A percentile compares a stretch with the other conserved stretches of the same genome.
Evolutionary conservation across 495 filamentous ascomycete genomes (phyloP).

Genomic region (Bombardia bombarda): DNA sequence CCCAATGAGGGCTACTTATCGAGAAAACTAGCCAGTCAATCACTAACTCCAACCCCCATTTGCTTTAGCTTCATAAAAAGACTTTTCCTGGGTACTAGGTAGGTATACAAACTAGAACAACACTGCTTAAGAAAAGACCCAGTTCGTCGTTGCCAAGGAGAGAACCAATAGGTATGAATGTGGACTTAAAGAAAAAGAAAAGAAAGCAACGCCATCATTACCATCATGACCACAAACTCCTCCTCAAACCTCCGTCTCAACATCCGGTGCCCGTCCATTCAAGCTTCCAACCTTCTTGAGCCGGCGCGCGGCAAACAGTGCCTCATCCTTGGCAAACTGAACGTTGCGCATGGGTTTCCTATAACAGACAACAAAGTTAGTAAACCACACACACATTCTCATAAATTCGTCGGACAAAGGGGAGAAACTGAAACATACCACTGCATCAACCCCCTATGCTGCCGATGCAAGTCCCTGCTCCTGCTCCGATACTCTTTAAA

Average conservation of each 20-base stretch:
- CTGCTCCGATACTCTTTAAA: conserved; percentile 47
- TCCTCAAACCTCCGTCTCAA: conserved; percentile 54
- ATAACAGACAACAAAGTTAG: conserved; percentile 4
- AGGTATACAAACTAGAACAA: too few relatives aligned
- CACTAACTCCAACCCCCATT: too few relatives aligned
- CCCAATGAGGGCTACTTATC: too few relatives aligned
- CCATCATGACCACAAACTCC: too few relatives aligned
- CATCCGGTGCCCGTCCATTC: conserved; percentile 57
- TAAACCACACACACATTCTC: too few relatives aligned
- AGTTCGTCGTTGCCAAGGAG: too few relatives aligned
- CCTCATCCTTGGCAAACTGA: conserved; percentile 65
- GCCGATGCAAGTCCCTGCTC: conserved; percentile 51
- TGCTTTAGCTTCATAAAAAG: too few relatives aligned
- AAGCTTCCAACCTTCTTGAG: conserved; percentile 47
- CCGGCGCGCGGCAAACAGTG: conserved; percentile 51
- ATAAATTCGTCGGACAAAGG: neutral
- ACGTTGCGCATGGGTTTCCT: conserved; percentile 55
- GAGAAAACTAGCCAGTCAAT: too few relatives aligned
- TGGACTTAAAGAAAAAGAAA: neutral
- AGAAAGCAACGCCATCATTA: neutral
- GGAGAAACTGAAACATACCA: conserved; percentile 40
- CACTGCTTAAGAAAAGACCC: too few relatives aligned
- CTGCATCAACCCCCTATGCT: conserved; percentile 67
- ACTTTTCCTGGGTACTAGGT: too few relatives aligned
- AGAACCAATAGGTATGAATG: too few relatives aligned